Base-by-base conservation (phyloP, 306 rosid species). In the Trifolium repens region DNA sequence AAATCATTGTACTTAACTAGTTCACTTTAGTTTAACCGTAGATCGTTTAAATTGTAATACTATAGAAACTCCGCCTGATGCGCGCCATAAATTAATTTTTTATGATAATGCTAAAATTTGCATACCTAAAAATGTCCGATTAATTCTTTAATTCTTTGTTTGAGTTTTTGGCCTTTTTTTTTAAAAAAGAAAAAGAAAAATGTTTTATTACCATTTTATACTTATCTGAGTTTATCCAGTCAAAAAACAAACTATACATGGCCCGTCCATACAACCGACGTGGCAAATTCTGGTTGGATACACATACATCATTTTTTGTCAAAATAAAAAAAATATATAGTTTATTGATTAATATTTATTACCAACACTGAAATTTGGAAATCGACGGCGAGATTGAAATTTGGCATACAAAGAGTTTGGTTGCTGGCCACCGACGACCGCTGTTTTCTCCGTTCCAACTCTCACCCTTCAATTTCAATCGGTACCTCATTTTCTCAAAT, bases 211-310 rank as follows among this genome's bases (percentile, higher is more conserved):
- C 35, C 35, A 4, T 4, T 32, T 32, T 32, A 32, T 32, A 32
- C 35, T 32, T 32, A 32, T 32, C 35, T 32, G 35, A 32, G 35
- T 32, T 32, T 32, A 32, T 32, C 35, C 35, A 32, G 35, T 32
- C 35, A 32, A 32, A 32, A 30, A 13, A 14, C 8, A 26, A 26
- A 7, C 1, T 27, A 59, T 17, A 14, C 27, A 30, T 75, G 63
- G 37, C 32, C 1, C 39, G 79, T 16, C 14, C 71, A 47, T 17
- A 22, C 27, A 69, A 5, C 1, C 3, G 14, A 87, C 84, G 88
- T 89, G 94, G 83, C 82, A 30, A 5, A 22, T 7, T 1, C 8
- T 71, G n/a, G 42, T 85, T 89, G 86, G 91, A 0, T 47, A 19
- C 0, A 55, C 65, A 12, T 71, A 85, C 94, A 85, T 87, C 89